Conservation (phyloP, 495 filamentous ascomycete species). For the Bacidia gigantensis region DNA sequence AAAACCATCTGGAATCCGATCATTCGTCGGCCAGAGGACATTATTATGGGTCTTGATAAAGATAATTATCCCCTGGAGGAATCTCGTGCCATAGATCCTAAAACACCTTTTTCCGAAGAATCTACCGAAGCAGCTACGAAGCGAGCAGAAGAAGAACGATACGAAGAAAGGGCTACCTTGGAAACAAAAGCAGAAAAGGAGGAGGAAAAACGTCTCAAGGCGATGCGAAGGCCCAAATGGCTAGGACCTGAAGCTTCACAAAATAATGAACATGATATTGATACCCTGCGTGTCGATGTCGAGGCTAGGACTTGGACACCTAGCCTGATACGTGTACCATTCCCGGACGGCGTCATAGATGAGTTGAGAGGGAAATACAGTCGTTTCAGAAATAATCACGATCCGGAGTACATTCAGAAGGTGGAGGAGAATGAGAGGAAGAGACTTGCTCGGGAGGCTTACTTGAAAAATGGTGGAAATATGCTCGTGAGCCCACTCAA, state of each 20-base stretch:
- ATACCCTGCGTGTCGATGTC: slow-evolving; percentile 64
- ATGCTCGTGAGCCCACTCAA: slow-evolving; percentile 28
- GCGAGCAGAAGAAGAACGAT: slow-evolving; percentile 23
- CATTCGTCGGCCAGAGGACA: slow-evolving; percentile 51
- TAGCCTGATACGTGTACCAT: slow-evolving; percentile 58
- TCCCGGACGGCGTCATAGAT: slow-evolving; percentile 66
- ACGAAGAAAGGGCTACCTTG: slow-evolving; percentile 46
- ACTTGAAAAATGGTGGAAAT: slow-evolving; percentile 27
- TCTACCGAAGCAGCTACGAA: slow-evolving; percentile 32
- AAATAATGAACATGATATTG: slow-evolving; percentile 39
- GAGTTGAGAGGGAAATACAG: slow-evolving; percentile 80
- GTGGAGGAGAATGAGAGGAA: slow-evolving; percentile 39
- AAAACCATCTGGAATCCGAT: slow-evolving; percentile 50
- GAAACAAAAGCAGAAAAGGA: slow-evolving; percentile 29
- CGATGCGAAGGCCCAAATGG: neutral
- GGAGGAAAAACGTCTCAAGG: neutral
- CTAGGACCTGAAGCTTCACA: neutral
- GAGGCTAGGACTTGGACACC: slow-evolving; percentile 65
- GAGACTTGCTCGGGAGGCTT: slow-evolving; percentile 32
- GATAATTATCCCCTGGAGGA: slow-evolving; percentile 18
- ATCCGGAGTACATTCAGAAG: slow-evolving; percentile 46
- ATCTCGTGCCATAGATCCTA: neutral
- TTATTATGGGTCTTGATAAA: slow-evolving; percentile 48
- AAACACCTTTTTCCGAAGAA: slow-evolving; percentile 21
- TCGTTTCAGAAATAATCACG: slow-evolving; percentile 69